Evolutionary conservation across 2,329 filamentous ascomycete genomes (phyloP).

Genomic region (Diatrype stigma): DNA sequence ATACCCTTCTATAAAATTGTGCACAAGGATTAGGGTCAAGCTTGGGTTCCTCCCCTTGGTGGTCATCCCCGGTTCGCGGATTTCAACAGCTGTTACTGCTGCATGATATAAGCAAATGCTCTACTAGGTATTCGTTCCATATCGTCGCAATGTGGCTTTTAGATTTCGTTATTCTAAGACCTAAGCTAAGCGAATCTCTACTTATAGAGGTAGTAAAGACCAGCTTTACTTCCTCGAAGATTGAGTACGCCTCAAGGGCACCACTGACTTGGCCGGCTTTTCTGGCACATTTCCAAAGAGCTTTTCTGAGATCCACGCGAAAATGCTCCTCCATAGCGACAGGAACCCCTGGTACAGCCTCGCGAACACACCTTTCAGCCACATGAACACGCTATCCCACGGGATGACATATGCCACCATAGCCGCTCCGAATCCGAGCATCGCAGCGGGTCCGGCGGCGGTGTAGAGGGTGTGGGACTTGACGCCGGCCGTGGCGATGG

Average conservation of each 20-base stretch:
- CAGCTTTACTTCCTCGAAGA: not conserved
- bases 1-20: too few relatives aligned
- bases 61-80: too few relatives aligned
- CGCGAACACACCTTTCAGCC: slow-evolving; percentile 3
- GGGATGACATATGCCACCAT: slow-evolving; percentile 3
- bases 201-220: not conserved
- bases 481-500: slow-evolving; percentile 1
- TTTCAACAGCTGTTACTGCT: too few relatives aligned
- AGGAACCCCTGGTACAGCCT: slow-evolving; percentile 3
- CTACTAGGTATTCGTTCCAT: too few relatives aligned
- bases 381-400: slow-evolving; percentile 5
- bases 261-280: not conserved
- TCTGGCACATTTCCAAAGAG: not conserved
- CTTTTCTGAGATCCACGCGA: not conserved
- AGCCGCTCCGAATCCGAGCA: slow-evolving; percentile 4
- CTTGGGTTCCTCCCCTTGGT: too few relatives aligned
- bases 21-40: too few relatives aligned
- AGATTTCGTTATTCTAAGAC: not conserved
- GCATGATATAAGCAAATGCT: too few relatives aligned
- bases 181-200: too few relatives aligned
- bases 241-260: not conserved
- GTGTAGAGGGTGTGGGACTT: slow-evolving; percentile 1
- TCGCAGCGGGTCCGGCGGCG: slow-evolving; percentile 1
- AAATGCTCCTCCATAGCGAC: not conserved
- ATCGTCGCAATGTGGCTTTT: not conserved